These are phyloP conservation scores for Fusarium sp. DNA, from an alignment of 2,329 filamentous ascomycete species.

Conservation along the genomic window DNA sequence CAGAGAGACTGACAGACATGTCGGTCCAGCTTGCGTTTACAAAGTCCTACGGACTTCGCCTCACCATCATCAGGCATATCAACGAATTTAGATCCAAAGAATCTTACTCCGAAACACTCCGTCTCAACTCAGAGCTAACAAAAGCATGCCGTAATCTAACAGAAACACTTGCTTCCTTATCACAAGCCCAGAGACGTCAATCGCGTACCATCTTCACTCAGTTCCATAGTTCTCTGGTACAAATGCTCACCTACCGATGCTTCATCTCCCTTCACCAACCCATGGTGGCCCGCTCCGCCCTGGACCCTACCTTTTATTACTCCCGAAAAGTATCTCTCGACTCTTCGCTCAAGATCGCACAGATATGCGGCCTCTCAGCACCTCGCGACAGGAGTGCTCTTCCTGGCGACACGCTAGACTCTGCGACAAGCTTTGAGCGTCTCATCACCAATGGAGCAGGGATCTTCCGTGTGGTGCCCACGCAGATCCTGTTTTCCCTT, in stretches of 20 bases:
- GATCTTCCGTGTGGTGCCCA: slow-evolving; percentile 55
- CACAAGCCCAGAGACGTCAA: slow-evolving; percentile 45
- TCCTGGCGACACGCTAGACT: slow-evolving; percentile 36
- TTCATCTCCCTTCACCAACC: slow-evolving; percentile 66
- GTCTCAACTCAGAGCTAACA: slow-evolving; percentile 58
- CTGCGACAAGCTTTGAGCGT: slow-evolving; percentile 50
- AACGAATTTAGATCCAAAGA: slow-evolving; percentile 58
- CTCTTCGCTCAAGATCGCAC: slow-evolving; percentile 52
- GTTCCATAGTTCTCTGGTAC: slow-evolving; percentile 57
- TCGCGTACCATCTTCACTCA: slow-evolving; percentile 41
- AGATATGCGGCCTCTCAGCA: slow-evolving; percentile 48
- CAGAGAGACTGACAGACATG: slow-evolving; percentile 54
- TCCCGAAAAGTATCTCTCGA: slow-evolving; percentile 63
- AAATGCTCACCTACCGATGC: slow-evolving; percentile 58
- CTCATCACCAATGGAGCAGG: slow-evolving; percentile 56
- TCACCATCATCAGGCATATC: slow-evolving; percentile 57
- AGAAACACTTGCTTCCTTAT: slow-evolving; percentile 50
- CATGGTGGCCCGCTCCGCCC: slow-evolving; percentile 56
- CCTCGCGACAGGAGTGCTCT: slow-evolving; percentile 22
- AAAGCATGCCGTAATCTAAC: slow-evolving; percentile 51
- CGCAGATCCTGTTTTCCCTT: slow-evolving; percentile 56
- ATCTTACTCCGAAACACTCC: slow-evolving; percentile 61
- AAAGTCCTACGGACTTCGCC: slow-evolving; percentile 56
- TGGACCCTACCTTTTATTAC: slow-evolving; percentile 63
- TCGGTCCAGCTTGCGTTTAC: slow-evolving; percentile 61